Conservation (phyloP, 495 filamentous ascomycete genomes). For the Platismatia glauca region DNA sequence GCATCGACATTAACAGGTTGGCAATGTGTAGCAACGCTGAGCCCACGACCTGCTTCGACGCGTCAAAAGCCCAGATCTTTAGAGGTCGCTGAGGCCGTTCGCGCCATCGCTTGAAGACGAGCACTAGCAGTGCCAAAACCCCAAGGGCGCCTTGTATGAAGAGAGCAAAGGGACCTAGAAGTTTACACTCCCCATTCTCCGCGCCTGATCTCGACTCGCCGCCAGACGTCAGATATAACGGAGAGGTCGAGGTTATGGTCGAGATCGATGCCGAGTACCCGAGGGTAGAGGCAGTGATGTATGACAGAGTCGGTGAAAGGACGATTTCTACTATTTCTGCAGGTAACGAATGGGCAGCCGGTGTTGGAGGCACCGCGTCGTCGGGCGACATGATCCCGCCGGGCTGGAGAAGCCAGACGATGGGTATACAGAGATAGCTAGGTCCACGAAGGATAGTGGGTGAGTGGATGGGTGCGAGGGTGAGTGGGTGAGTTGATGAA, state of each 20-base stretch:
- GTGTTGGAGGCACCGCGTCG: slow-evolving; percentile 11
- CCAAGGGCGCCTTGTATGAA: slow-evolving; percentile 86
- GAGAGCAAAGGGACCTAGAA: slow-evolving; percentile 80
- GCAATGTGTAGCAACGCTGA: slow-evolving; percentile 80
- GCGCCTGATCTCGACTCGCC: slow-evolving; percentile 25
- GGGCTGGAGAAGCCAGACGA: neutral
- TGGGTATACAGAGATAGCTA: neutral
- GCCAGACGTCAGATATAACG: slow-evolving; percentile 19
- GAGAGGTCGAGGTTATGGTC: slow-evolving; percentile 9
- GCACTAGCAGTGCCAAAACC: slow-evolving; percentile 65
- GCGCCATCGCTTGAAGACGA: slow-evolving; percentile 88
- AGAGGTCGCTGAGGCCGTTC: slow-evolving; percentile 86
- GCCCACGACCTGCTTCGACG: slow-evolving; percentile 94
- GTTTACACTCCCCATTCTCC: slow-evolving; percentile 59
- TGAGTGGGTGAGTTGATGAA: neutral
- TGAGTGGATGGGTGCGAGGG: neutral
- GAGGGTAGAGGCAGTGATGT: slow-evolving; percentile 8
- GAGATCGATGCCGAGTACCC: slow-evolving; percentile 16
- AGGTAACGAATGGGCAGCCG: slow-evolving; percentile 6
- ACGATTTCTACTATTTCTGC: slow-evolving; percentile 12
- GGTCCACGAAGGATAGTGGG: neutral
- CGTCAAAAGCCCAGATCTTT: slow-evolving; percentile 95
- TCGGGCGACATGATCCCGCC: slow-evolving; percentile 7
- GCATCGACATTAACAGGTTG: slow-evolving; percentile 92
- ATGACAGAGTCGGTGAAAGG: slow-evolving; percentile 10